Evolutionary conservation across 306 rosid species (phyloP), one percentile per base, ranked within the genome.

Genomic region (Cucumis cinereus): DNA sequence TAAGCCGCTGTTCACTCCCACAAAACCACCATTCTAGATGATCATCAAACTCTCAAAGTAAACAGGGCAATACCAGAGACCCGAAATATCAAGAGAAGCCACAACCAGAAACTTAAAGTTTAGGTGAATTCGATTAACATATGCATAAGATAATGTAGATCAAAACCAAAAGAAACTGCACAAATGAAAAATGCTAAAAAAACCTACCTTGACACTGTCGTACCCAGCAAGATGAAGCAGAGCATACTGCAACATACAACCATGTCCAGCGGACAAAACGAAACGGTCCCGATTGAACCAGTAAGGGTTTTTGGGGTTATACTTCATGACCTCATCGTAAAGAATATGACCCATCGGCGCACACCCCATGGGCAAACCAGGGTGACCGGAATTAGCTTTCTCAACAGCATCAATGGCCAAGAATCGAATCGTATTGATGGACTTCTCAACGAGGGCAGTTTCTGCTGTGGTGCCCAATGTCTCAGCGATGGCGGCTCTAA

Each of bases 271-370:
- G 11, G 99, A 94, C 78, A 94, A 47, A 17, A 94, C 91, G n/a
- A 94, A 94, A 26, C 99, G 89, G 80, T 94, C 99, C 73, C 99
- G 89, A 82, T 94, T 94, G 77, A 94, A 94, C 99, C 99, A 94
- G 60, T 82, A 77, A 1, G 99, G 97, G 55, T 94, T 94, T 79
- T 90, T 94, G 0, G 99, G 99, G 77, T 94, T 94, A 52, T 89
- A 94, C 82, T 76, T 89, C 99, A 94, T 89, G 61, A 85, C 76
- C 84, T 94, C 99, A 20, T 94, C 99, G 63, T 88, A 94, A 36
- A 94, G 79, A 22, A 94, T 82, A 69, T 94, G 99, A 33, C 97
- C 99, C 90, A 92, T 81, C 5, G 99, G 99, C 17, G 99, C 99
- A 64, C 99, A 94, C 0, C 99, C 99, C 99, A 94, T 94, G 20